A percentile compares a stretch with the other conserved stretches of the same genome.
phyloP scores from a whole-genome alignment of 1,284 basidiomycete genomes.

The Austroboletus niveus region DNA sequence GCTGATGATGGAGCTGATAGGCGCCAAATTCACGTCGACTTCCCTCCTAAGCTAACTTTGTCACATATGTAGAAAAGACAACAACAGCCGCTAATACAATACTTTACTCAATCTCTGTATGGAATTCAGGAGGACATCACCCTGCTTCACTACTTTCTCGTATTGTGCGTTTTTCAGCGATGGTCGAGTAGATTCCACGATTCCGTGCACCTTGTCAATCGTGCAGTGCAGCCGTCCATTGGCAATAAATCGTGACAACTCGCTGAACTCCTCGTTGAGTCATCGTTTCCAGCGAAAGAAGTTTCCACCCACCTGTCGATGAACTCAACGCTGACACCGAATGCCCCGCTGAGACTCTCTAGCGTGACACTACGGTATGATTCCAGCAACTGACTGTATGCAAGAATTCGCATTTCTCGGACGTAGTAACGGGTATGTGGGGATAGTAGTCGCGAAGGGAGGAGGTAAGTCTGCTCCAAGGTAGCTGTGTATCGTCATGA shows the following conservation, averaged over 20 bases:
- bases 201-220: constrained; percentile 92
- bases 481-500: constrained; percentile 51
- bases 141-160: constrained; percentile 85
- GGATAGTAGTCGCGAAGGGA: constrained; percentile 83
- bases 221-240: constrained; percentile 85
- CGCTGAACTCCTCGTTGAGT: constrained; percentile 45
- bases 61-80: neutral
- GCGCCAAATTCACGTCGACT: neutral
- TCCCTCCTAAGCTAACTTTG: no score
- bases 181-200: constrained; percentile 93
- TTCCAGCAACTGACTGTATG: constrained; percentile 91
- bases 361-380: constrained; percentile 90
- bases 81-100: constrained; percentile 46
- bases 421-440: constrained; percentile 91
- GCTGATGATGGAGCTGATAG: neutral
- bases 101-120: constrained; percentile 76
- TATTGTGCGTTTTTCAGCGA: constrained; percentile 87
- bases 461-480: constrained; percentile 84
- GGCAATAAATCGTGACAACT: constrained; percentile 92
- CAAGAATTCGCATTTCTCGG: constrained; percentile 95
- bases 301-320: constrained; percentile 70
- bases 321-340: constrained; percentile 88
- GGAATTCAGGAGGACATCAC: constrained; percentile 83
- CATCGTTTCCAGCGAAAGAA: neutral
- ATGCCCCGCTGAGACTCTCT: constrained; percentile 83